Percentiles rank a stretch among this genome's conserved stretches.
Evolutionary conservation across 805 yeast genomes (phyloP).

Genomic region (Scheffersomyces ergatensis): DNA sequence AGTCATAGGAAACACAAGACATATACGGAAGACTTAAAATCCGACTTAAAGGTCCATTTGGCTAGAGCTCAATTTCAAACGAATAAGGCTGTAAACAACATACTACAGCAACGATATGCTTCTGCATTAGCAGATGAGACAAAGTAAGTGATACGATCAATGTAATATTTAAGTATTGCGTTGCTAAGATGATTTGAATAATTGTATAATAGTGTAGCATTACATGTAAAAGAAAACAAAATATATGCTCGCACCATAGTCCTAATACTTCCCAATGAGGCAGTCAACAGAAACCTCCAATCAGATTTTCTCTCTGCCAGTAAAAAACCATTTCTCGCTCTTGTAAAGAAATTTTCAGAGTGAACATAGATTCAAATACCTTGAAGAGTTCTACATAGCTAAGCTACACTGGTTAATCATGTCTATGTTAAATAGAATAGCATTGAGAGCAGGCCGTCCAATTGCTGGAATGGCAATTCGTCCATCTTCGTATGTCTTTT

Average conservation of each 20-base stretch:
- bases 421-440: conserved; percentile 45
- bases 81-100: conserved; percentile 19
- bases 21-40: conserved; percentile 28
- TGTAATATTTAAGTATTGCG: too few species aligned
- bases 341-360: too few species aligned
- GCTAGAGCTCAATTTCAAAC: conserved; percentile 26
- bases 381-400: neutral
- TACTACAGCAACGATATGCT: conserved; percentile 19
- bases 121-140: neutral
- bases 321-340: neutral
- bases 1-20: neutral
- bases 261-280: conserved; percentile 20
- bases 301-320: conserved; percentile 19
- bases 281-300: conserved; percentile 31
- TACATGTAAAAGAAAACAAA: too few species aligned
- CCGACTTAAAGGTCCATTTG: conserved; percentile 22
- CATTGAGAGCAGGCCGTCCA: conserved; percentile 43
- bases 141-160: too few species aligned
- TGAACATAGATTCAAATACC: too few species aligned
- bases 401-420: conserved; percentile 10
- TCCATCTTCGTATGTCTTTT: conserved; percentile 41
- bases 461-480: conserved; percentile 37
- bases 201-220: too few species aligned
- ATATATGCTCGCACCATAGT: too few species aligned
- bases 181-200: too few species aligned